Evolutionary conservation across 441 rosid genomes (phyloP).

Genomic region (Populus hybrid): DNA sequence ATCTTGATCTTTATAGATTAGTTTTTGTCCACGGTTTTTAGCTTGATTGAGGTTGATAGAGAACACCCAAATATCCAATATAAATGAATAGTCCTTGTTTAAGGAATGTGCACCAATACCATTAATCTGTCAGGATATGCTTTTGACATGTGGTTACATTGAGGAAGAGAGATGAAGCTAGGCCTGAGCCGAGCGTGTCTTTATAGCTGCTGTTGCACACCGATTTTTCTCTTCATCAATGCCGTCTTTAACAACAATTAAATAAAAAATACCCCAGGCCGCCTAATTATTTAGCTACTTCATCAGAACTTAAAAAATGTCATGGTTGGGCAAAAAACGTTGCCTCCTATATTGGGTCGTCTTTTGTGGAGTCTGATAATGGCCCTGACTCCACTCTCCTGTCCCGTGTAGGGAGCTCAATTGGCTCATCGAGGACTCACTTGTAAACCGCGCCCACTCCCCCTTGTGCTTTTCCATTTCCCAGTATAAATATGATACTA

Average conservation of each 20-base stretch:
- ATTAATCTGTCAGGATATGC: not conserved
- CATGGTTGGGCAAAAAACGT: conserved; percentile 68
- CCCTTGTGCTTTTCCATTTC: not conserved
- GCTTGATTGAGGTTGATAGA: not conserved
- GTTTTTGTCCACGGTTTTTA: not conserved
- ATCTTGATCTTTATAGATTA: not conserved
- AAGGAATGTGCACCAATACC: not conserved
- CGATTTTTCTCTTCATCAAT: conserved; percentile 20
- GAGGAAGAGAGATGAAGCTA: conserved; percentile 15
- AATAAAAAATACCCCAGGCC: conserved; percentile 52
- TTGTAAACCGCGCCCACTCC: conserved; percentile 31
- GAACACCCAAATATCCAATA: not conserved
- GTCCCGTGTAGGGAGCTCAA: conserved; percentile 62
- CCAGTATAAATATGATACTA: not conserved
- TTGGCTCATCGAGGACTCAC: conserved; percentile 83
- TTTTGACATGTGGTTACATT: conserved; percentile 2
- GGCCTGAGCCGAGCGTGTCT: not conserved
- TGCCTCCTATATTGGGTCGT: conserved; percentile 53
- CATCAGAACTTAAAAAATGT: conserved; percentile 62
- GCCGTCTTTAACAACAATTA: conserved; percentile 14
- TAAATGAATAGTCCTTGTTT: not conserved
- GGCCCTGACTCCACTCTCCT: conserved; percentile 60
- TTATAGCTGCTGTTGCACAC: conserved; percentile 11
- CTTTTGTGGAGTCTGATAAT: conserved; percentile 48
- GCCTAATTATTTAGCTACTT: conserved; percentile 36